Evolutionary conservation across 805 yeast species (phyloP).

Genomic region (Metschnikowia similis): DNA sequence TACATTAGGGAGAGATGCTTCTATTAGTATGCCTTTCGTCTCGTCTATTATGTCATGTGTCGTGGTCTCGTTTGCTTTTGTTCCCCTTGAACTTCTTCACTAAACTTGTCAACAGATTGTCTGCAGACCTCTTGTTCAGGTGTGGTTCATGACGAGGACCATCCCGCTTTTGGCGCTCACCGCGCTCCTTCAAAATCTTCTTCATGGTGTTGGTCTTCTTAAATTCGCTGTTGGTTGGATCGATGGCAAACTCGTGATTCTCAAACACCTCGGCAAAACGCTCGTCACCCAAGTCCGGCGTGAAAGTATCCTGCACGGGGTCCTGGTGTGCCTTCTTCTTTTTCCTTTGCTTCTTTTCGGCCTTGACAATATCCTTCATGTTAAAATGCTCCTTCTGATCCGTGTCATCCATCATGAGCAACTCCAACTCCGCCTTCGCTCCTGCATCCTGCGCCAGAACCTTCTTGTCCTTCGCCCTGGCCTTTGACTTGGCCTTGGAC

Average conservation of each 20-base stretch:
- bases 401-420: conserved; percentile 62
- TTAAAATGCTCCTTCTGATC: conserved; percentile 56
- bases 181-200: conserved; percentile 71
- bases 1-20: too few species aligned
- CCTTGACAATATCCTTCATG: conserved; percentile 71
- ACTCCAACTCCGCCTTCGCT: conserved; percentile 63
- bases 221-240: conserved; percentile 87
- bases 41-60: too few species aligned
- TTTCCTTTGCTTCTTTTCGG: conserved; percentile 61
- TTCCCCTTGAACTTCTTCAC: conserved; percentile 51
- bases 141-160: conserved; percentile 3
- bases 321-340: conserved; percentile 44
- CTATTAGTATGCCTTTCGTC: too few species aligned
- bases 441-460: conserved; percentile 17
- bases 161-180: conserved; percentile 39
- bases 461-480: conserved; percentile 18
- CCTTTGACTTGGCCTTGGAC: conserved; percentile 19
- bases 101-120: conserved; percentile 22
- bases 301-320: conserved; percentile 50
- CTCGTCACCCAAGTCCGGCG: conserved; percentile 73
- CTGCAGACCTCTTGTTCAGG: conserved; percentile 5
- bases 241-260: conserved; percentile 88
- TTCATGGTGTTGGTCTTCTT: conserved; percentile 86
- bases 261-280: conserved; percentile 83
- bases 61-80: conserved; percentile 8